phyloP scores from a whole-genome alignment of 805 yeast species.

The Wickerhamomyces chaumierensis region DNA sequence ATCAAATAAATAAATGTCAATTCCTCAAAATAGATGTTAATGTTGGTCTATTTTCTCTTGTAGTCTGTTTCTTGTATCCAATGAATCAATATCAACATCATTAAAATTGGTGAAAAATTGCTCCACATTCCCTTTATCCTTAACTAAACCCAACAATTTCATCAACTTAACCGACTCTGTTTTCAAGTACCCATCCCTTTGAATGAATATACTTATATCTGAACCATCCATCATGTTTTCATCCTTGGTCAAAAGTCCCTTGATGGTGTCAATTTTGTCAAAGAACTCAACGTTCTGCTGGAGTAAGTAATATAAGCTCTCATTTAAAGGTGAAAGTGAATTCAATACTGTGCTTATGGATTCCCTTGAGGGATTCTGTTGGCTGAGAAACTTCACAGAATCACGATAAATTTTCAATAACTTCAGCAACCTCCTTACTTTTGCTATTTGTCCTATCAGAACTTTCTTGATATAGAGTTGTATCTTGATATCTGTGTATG shows the following conservation, averaged over 20 bases:
- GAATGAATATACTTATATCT: conserved; percentile 17
- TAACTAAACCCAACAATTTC: conserved; percentile 12
- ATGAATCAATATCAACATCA: conserved; percentile 12
- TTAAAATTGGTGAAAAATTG: conserved; percentile 12
- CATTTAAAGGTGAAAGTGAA: conserved; percentile 33
- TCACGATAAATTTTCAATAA: conserved; percentile 23
- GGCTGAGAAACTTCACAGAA: conserved; percentile 20
- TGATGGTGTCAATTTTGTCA: conserved; percentile 5
- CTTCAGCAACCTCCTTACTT: conserved; percentile 25
- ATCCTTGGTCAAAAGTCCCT: conserved; percentile 5
- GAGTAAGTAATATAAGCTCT: conserved; percentile 32
- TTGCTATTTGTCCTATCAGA: conserved; percentile 27
- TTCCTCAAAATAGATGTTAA: too few species aligned
- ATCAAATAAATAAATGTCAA: neutral
- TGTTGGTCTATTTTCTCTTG: too few species aligned
- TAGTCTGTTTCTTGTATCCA: neutral
- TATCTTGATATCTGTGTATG: conserved; percentile 27
- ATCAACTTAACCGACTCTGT: conserved; percentile 27
- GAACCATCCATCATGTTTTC: conserved; percentile 4
- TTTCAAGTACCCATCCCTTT: conserved; percentile 29
- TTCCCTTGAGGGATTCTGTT: conserved; percentile 2
- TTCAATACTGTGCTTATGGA: conserved; percentile 17
- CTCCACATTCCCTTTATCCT: conserved; percentile 14
- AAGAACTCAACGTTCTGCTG: conserved; percentile 27
- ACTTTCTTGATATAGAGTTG: conserved; percentile 33